Evolutionary conservation across 2,329 filamentous ascomycete genomes (phyloP).

Genomic region (Paraconiothyrium brasiliense): DNA sequence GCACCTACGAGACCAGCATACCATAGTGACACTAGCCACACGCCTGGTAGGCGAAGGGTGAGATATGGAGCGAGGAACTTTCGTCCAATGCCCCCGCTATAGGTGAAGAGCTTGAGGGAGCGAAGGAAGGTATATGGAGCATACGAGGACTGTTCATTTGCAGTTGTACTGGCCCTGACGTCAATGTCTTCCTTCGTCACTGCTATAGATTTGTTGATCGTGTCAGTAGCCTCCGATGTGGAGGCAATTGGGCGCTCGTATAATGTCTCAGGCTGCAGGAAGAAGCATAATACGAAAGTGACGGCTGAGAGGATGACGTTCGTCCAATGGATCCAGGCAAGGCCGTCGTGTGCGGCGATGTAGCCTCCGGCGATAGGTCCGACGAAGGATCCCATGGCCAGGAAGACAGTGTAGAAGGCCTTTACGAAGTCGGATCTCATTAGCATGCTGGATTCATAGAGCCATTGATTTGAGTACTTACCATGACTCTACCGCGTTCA

Average conservation of each 20-base stretch:
- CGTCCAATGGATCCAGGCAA: slow-evolving; percentile 54
- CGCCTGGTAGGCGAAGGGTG: slow-evolving; percentile 51
- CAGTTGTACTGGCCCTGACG: slow-evolving; percentile 14
- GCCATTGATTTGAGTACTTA: slow-evolving; percentile 20
- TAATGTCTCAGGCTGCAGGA: slow-evolving; percentile 53
- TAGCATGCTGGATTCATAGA: too few relatives aligned
- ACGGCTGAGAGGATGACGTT: slow-evolving; percentile 49
- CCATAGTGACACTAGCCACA: slow-evolving; percentile 54
- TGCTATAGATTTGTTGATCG: slow-evolving; percentile 23
- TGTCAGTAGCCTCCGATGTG: slow-evolving; percentile 12
- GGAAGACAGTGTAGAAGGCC: slow-evolving; percentile 55
- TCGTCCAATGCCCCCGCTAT: slow-evolving; percentile 43
- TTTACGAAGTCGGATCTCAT: slow-evolving; percentile 10
- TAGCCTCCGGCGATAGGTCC: slow-evolving; percentile 54
- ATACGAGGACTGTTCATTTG: slow-evolving; percentile 25
- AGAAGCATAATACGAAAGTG: slow-evolving; percentile 43
- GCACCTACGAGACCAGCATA: slow-evolving; percentile 55
- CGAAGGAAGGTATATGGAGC: slow-evolving; percentile 45
- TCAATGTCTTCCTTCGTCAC: slow-evolving; percentile 32
- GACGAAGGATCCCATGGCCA: slow-evolving; percentile 49
- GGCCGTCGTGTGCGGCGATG: slow-evolving; percentile 48
- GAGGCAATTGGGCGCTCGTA: slow-evolving; percentile 43
- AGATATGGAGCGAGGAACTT: slow-evolving; percentile 52
- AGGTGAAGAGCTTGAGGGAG: slow-evolving; percentile 49
- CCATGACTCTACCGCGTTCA: slow-evolving; percentile 53